Conservation (phyloP, 1,284 basidiomycete genomes). For the Erythrobasidium hasegawianum region DNA sequence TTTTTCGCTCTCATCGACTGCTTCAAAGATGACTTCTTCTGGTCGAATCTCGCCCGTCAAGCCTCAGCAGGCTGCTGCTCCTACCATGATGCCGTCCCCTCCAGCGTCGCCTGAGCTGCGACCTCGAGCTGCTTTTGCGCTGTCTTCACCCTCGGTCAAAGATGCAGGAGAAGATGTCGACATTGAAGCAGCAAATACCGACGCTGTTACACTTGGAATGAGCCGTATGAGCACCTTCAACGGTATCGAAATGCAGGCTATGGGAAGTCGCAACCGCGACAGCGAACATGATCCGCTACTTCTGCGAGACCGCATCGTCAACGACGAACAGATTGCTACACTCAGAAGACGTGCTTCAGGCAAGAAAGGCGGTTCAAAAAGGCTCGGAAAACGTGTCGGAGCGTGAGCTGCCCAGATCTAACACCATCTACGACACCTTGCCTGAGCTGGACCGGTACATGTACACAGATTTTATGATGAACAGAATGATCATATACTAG, state of each 20-base stretch:
- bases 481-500: constrained; percentile 83
- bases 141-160: neutral
- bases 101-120: constrained; percentile 1
- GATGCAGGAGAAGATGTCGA: neutral
- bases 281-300: neutral
- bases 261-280: neutral
- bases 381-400: neutral
- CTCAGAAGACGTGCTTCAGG: neutral
- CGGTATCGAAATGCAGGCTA: neutral
- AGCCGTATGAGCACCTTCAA: too few relatives aligned
- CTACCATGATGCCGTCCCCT: neutral
- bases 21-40: too few relatives aligned
- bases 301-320: neutral
- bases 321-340: neutral
- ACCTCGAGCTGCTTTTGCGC: neutral
- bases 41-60: too few relatives aligned
- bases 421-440: too few relatives aligned
- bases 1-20: too few relatives aligned
- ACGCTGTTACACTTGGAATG: neutral
- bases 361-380: neutral
- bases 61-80: neutral
- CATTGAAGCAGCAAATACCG: neutral
- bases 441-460: too few relatives aligned
- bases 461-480: constrained; percentile 56
- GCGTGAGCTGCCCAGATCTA: neutral